These are phyloP conservation scores for Aspergillus indologenus DNA, from an alignment of 495 filamentous ascomycete genomes.

Conservation along the genomic window DNA sequence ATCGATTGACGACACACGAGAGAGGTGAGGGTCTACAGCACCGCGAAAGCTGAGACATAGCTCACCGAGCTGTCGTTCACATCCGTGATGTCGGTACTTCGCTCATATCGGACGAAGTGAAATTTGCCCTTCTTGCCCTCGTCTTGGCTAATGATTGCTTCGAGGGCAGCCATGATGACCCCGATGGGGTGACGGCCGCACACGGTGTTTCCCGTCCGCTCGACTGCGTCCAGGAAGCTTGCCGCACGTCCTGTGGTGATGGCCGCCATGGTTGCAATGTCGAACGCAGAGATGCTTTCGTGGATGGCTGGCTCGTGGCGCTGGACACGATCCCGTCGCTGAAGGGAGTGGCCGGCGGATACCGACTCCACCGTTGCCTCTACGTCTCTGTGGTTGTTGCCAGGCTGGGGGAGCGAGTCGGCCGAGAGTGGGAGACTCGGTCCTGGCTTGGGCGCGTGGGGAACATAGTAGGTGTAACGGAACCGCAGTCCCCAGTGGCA, in stretches of 20 bases:
- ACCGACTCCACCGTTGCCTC: slow-evolving; percentile 29
- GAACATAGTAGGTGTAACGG: slow-evolving; percentile 78
- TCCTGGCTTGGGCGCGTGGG: slow-evolving; percentile 41
- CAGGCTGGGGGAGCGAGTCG: slow-evolving; percentile 40
- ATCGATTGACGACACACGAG: too few species aligned
- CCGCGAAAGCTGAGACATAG: slow-evolving; percentile 62
- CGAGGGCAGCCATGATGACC: slow-evolving; percentile 84
- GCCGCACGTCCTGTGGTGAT: slow-evolving; percentile 70
- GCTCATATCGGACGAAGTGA: slow-evolving; percentile 86
- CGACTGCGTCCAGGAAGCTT: slow-evolving; percentile 64
- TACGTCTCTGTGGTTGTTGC: slow-evolving; percentile 24
- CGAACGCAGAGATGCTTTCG: slow-evolving; percentile 79
- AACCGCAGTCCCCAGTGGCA: slow-evolving; percentile 94
- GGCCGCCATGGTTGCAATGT: slow-evolving; percentile 77
- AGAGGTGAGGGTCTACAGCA: slow-evolving; percentile 24
- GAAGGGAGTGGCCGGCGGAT: slow-evolving; percentile 37
- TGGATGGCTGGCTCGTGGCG: slow-evolving; percentile 60
- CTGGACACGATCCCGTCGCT: slow-evolving; percentile 37
- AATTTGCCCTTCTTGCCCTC: slow-evolving; percentile 58
- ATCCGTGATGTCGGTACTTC: slow-evolving; percentile 73
- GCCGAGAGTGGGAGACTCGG: slow-evolving; percentile 42
- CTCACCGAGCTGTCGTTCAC: slow-evolving; percentile 85
- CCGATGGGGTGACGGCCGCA: slow-evolving; percentile 96
- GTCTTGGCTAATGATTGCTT: slow-evolving; percentile 46
- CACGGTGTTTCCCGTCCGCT: slow-evolving; percentile 82